Evolutionary conservation across 805 yeast genomes (phyloP).

Genomic region (Lipomyces anomalus): DNA sequence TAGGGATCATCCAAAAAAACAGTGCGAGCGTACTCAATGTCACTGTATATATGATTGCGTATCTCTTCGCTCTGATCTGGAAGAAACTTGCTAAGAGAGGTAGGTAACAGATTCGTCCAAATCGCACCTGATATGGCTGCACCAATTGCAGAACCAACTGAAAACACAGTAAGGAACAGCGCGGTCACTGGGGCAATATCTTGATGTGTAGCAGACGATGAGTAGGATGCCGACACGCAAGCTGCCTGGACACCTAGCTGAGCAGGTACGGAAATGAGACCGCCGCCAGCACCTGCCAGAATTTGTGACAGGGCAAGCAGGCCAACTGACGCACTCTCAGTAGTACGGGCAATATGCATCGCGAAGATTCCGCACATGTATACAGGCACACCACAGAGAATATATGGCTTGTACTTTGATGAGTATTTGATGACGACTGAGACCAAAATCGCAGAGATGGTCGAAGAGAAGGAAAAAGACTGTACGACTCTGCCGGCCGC

Average conservation of each 20-base stretch:
- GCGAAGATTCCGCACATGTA: constrained; percentile 54
- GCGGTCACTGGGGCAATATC: constrained; percentile 54
- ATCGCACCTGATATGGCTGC: constrained; percentile 55
- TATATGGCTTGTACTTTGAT: constrained; percentile 49
- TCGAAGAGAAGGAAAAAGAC: constrained; percentile 55
- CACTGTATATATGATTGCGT: constrained; percentile 16
- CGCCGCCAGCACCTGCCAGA: constrained; percentile 56
- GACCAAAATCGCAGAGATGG: constrained; percentile 48
- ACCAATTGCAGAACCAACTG: constrained; percentile 57
- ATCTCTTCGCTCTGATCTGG: constrained; percentile 30
- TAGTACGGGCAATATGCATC: constrained; percentile 45
- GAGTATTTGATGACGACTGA: constrained; percentile 45
- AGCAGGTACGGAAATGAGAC: constrained; percentile 53
- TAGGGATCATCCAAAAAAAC: constrained; percentile 10
- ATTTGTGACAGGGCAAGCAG: constrained; percentile 52
- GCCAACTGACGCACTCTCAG: constrained; percentile 42
- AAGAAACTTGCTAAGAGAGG: constrained; percentile 34
- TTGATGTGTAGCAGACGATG: constrained; percentile 38
- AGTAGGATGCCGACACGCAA: not conserved
- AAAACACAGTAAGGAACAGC: constrained; percentile 48
- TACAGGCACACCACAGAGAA: constrained; percentile 46
- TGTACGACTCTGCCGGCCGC: constrained; percentile 57
- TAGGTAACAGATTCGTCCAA: constrained; percentile 52
- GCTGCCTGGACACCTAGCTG: constrained; percentile 52
- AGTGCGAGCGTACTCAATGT: constrained; percentile 18